These are phyloP conservation scores for Hymenotorrendiella dingleyae DNA, from an alignment of 2,329 filamentous ascomycete species.

Conservation along the genomic window DNA sequence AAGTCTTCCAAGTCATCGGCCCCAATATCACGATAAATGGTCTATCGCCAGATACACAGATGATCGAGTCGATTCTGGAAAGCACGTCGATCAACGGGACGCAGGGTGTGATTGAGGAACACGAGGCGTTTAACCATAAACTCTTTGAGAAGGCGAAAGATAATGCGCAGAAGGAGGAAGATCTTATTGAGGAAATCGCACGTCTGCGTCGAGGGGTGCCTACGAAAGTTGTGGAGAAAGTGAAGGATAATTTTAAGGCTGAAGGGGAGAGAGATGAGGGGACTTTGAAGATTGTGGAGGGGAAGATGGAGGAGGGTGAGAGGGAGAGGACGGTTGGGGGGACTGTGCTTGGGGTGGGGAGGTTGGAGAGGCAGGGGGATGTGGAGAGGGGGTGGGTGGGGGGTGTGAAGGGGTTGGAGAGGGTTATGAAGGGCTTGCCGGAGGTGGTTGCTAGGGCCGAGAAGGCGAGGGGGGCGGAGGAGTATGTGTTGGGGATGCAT, in stretches of 20 bases:
- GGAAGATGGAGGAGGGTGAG: constrained; percentile 13
- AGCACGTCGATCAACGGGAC: constrained; percentile 12
- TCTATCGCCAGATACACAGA: constrained; percentile 34
- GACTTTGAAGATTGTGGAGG: constrained; percentile 10
- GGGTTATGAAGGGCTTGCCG: constrained; percentile 55
- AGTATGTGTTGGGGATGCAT: constrained; percentile 28
- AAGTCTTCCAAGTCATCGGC: constrained; percentile 52
- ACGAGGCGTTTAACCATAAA: constrained; percentile 56
- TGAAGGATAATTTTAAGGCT: constrained; percentile 19
- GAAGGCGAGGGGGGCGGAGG: constrained; percentile 49
- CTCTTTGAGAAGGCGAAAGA: constrained; percentile 54
- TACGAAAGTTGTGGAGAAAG: constrained; percentile 13
- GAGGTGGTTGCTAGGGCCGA: constrained; percentile 59
- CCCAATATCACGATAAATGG: constrained; percentile 61
- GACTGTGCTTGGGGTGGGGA: constrained; percentile 28
- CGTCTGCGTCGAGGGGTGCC: constrained; percentile 28
- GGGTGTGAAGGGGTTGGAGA: constrained; percentile 45
- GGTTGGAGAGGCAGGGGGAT: constrained; percentile 40
- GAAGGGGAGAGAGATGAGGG: constrained; percentile 20
- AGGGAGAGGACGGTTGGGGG: constrained; percentile 8
- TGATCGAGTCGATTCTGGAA: constrained; percentile 31
- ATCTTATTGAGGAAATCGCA: constrained; percentile 58
- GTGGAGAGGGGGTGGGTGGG: constrained; percentile 42
- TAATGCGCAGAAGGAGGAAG: constrained; percentile 56
- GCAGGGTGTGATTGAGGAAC: constrained; percentile 36